A percentile compares a stretch with the other conserved stretches of the same genome.
These are phyloP conservation scores for Pyrenophora teres DNA, from an alignment of 2,329 filamentous ascomycete genomes.

Conservation along the genomic window DNA sequence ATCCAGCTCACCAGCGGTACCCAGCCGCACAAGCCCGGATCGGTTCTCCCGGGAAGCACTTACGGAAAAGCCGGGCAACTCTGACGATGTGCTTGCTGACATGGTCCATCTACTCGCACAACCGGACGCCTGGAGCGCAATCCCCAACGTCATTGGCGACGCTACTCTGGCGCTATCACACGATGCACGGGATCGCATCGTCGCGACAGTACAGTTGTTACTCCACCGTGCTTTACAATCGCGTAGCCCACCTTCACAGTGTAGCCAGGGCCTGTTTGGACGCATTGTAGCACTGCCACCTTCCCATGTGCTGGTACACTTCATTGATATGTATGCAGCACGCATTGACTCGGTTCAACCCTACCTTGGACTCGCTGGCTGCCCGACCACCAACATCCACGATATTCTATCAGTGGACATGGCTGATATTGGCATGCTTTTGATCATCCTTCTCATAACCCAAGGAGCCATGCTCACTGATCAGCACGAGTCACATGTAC, in stretches of 20 bases:
- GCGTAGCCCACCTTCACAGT: background rate
- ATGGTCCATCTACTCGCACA: slow-evolving; percentile 7
- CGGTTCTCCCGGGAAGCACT: background rate
- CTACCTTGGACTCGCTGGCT: slow-evolving; percentile 11
- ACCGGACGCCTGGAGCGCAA: slow-evolving; percentile 3
- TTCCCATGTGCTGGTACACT: slow-evolving; percentile 9
- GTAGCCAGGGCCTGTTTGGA: slow-evolving; percentile 6
- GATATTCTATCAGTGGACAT: slow-evolving; percentile 5
- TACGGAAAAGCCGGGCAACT: background rate
- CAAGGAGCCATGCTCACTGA: slow-evolving; percentile 12
- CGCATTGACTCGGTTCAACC: slow-evolving; percentile 10
- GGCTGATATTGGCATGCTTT: slow-evolving; percentile 6
- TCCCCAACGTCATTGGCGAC: background rate
- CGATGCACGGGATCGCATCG: slow-evolving; percentile 6
- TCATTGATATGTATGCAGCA: slow-evolving; percentile 3
- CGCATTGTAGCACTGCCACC: slow-evolving; percentile 10
- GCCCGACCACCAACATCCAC: slow-evolving; percentile 1
- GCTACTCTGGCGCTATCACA: background rate
- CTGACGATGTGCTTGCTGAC: slow-evolving; percentile 3
- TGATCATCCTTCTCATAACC: slow-evolving; percentile 6
- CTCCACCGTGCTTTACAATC: slow-evolving; percentile 5
- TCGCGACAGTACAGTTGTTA: slow-evolving; percentile 7
- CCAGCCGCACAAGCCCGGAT: background rate
- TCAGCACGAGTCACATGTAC: slow-evolving; percentile 4
- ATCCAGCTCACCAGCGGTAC: background rate